Evolutionary conservation across 371 early-diverging fungal genomes (phyloP), one percentile per base, ranked within the genome.

Genomic region (Actinomucor elegans): DNA sequence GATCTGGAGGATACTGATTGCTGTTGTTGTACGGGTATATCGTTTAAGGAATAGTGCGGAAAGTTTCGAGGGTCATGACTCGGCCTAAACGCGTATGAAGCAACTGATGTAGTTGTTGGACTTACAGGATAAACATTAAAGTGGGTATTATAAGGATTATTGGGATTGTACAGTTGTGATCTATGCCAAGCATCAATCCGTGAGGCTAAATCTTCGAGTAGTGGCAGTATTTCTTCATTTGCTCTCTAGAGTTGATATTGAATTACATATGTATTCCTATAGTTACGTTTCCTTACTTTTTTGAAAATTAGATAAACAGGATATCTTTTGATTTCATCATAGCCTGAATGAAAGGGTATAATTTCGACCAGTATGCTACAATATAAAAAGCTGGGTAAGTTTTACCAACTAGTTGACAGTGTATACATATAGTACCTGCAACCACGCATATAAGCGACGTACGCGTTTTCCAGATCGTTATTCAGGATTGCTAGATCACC

Each of bases 341-440:
- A 57, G 12, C 37, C 17, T 31, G 69, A 55, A 48, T 68, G 69
- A 11, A 40, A 27, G 29, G 33, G 36, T 15, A 68, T 33, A 31
- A 68, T 58, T 44, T 68, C 65, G 5, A 61, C 43, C 43, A 68
- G 48, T 10, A 68, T 57, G 28, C 64, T 68, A n/a, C n/a, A n/a
- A n/a, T n/a, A n/a, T n/a, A n/a, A n/a, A n/a, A n/a, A n/a, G n/a
- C n/a, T n/a, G n/a, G n/a, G n/a, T n/a, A n/a, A n/a, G n/a, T n/a
- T n/a, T n/a, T n/a, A n/a, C n/a, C n/a, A n/a, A n/a, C n/a, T n/a
- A n/a, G n/a, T n/a, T n/a, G n/a, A n/a, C n/a, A 28, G 14, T 21
- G 26, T 10, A 21, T 4, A 41, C 8, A 12, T 35, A 9, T 12
- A 26, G 23, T 66, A 61, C 66, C 62, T 66, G 48, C 66, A 61